Evolutionary conservation across 768 basidiomycete genomes (phyloP), one percentile per base, ranked within the genome.

Genomic region (Suillus subalutaceus): DNA sequence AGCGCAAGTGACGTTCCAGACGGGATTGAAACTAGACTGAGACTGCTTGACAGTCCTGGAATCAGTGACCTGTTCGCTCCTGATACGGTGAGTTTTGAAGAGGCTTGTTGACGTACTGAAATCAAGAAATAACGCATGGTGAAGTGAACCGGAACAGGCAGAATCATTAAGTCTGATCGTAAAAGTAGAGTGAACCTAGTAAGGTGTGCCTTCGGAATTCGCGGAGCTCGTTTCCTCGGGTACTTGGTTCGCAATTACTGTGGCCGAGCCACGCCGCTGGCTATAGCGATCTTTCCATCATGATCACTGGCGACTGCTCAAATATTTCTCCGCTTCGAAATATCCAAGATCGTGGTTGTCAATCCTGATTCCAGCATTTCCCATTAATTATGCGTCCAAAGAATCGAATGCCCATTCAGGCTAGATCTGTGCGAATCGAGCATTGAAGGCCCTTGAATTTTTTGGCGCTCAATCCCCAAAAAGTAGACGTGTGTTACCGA

Each of bases 351-450:
- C 73, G 73, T 73, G 76, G 75, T 72, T 75, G 76, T 67, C 67
- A 71, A 67, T 66, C 77, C 74, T 70, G 71, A 74, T 66, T 67
- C 63, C 66, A 64, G 57, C 63, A 74, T 74, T 82, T 82, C 75
- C 78, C 79, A 78, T 79, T 82, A 52, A 52, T 52, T 82, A 78
- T 70, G 74, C 77, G 76, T 73, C 79, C 83, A 82, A 80, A 43
- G 43, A 32, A 62, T 79, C 77, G 79, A 73, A 76, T 81, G 78
- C 82, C 80, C 74, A 74, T 85, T 80, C 82, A 81, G 83, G 82
- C 80, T 84, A 81, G 81, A 77, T 70, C 62, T 68, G 65, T 62
- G 61, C 53, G 55, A 62, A 63, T 18, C 30, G 26, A 69, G 26
- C 64, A 58, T 38, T 60, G 40, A 69, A 32, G 65, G 57, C 64